These are phyloP conservation scores for Claviceps sp. DNA, from an alignment of 2,329 filamentous ascomycete species.

Conservation along the genomic window DNA sequence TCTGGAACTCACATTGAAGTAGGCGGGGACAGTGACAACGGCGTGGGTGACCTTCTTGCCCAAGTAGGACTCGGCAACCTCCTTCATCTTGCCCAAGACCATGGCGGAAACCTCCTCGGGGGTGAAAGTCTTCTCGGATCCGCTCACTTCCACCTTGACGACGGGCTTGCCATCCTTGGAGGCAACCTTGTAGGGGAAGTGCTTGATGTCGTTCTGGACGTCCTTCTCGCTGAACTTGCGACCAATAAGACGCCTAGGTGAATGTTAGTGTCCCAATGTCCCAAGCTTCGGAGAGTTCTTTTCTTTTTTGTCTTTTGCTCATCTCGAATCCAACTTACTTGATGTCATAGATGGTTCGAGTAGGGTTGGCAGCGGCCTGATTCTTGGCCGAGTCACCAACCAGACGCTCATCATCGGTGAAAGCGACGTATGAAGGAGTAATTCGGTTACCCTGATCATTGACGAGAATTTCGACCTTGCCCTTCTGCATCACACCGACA, in stretches of 20 bases:
- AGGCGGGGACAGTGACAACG: constrained; percentile 88
- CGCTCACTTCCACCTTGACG: constrained; percentile 59
- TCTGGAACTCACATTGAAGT: constrained; percentile 58
- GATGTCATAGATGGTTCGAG: constrained; percentile 65
- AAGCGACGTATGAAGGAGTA: constrained; percentile 88
- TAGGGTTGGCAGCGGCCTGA: constrained; percentile 72
- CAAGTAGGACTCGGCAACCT: constrained; percentile 65
- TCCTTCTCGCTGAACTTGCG: constrained; percentile 75
- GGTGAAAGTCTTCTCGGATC: constrained; percentile 57
- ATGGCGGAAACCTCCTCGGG: constrained; percentile 72
- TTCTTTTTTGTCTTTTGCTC: no score
- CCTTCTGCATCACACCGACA: constrained; percentile 91
- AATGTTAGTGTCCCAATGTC: not conserved
- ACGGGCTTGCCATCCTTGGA: constrained; percentile 83
- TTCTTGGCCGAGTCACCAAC: constrained; percentile 98
- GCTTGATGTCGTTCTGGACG: constrained; percentile 87
- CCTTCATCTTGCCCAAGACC: constrained; percentile 76
- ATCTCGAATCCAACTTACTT: constrained; percentile 46
- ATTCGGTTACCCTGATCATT: constrained; percentile 97
- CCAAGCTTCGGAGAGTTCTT: not conserved
- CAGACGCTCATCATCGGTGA: constrained; percentile 91
- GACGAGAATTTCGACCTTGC: constrained; percentile 88
- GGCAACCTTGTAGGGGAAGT: constrained; percentile 93
- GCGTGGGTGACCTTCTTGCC: constrained; percentile 76
- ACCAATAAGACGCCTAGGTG: constrained; percentile 61